Percentiles rank a stretch among this genome's conserved stretches.
phyloP scores from a whole-genome alignment of 2,329 filamentous ascomycete species.

The Rhytidhysteron rufulum region DNA sequence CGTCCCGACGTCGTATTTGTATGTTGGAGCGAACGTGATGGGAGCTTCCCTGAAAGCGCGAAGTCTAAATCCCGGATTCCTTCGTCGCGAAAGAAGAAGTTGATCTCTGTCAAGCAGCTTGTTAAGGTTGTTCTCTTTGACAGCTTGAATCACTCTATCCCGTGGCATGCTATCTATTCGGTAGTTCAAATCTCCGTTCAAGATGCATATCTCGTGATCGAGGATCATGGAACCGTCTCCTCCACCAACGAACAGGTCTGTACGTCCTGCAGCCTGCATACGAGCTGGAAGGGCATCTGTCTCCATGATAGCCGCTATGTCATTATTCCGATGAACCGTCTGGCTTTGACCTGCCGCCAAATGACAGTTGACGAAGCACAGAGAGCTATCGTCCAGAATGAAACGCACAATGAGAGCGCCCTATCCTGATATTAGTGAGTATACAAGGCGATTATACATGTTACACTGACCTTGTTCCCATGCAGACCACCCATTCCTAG shows the following conservation, averaged over 20 bases:
- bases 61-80: conserved; percentile 84
- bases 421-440: conserved; percentile 23
- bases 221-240: conserved; percentile 93
- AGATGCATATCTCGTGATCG: conserved; percentile 94
- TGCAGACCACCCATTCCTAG: conserved; percentile 93
- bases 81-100: conserved; percentile 79
- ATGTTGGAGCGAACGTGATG: conserved; percentile 91
- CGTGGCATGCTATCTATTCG: conserved; percentile 96
- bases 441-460: neutral
- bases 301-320: conserved; percentile 86
- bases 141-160: conserved; percentile 82
- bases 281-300: conserved; percentile 69
- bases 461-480: conserved; percentile 71
- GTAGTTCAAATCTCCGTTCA: conserved; percentile 97
- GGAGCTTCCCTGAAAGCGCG: conserved; percentile 86
- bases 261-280: conserved; percentile 59
- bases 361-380: conserved; percentile 98
- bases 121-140: conserved; percentile 73
- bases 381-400: conserved; percentile 83
- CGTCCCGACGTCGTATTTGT: conserved; percentile 96
- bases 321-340: conserved; percentile 86
- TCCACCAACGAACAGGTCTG: conserved; percentile 82
- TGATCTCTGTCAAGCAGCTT: conserved; percentile 94
- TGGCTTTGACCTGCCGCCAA: conserved; percentile 89
- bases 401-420: conserved; percentile 91